phyloP scores from a whole-genome alignment of 192 early-diverging fungal species.

The Obelidium mucronatum region DNA sequence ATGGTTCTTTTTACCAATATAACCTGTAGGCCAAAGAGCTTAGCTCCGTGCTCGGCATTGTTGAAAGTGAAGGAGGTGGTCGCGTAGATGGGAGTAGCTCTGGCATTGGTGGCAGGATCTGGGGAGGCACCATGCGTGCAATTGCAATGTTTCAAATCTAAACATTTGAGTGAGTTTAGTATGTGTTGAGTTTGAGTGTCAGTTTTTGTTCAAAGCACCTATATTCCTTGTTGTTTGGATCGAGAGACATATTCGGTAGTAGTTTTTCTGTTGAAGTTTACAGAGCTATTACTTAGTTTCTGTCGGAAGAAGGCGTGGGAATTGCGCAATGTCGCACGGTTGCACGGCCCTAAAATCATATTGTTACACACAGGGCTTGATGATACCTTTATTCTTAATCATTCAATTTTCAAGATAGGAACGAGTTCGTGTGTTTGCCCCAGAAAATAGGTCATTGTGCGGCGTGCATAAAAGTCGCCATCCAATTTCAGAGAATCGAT shows the following conservation, averaged over 20 bases:
- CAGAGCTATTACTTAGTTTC: neutral
- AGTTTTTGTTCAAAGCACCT: constrained; percentile 13
- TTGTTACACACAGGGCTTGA: no score
- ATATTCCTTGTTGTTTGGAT: constrained; percentile 54
- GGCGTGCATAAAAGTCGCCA: neutral
- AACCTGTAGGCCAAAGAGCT: constrained; percentile 76
- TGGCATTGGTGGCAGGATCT: constrained; percentile 72
- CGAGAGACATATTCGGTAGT: constrained; percentile 49
- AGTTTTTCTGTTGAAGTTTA: no score
- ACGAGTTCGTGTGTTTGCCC: constrained; percentile 12
- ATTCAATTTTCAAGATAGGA: neutral
- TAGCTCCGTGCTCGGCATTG: constrained; percentile 78
- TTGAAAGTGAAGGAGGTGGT: constrained; percentile 89
- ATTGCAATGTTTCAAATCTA: constrained; percentile 88
- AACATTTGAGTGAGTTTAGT: neutral
- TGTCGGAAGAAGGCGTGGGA: neutral
- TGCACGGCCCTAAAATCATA: no score
- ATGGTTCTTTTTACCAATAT: neutral
- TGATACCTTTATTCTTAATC: no score
- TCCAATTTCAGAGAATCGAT: constrained; percentile 22
- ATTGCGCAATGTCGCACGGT: no score
- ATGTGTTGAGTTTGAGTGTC: neutral
- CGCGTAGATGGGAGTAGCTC: constrained; percentile 92
- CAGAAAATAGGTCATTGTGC: constrained; percentile 12
- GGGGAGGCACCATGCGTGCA: constrained; percentile 84